Evolutionary conservation across 805 yeast species (phyloP).

Genomic region (Wickerhamomyces hampshirensis): DNA sequence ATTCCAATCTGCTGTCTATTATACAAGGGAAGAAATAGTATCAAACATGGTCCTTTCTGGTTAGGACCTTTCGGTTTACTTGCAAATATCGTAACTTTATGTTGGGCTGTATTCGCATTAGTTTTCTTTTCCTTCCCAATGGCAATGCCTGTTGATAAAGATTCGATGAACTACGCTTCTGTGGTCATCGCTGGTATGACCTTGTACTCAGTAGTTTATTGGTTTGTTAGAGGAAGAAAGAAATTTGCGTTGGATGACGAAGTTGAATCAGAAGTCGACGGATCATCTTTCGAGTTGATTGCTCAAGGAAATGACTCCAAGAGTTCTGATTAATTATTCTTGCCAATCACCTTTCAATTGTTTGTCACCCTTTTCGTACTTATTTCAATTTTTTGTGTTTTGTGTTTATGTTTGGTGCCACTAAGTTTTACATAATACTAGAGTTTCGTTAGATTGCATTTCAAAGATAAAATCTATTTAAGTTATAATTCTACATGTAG

Average conservation of each 20-base stretch:
- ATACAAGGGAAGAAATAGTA: conserved; percentile 44
- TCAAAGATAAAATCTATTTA: no score
- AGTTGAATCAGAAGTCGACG: not conserved
- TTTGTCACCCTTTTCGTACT: no score
- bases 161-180: conserved; percentile 63
- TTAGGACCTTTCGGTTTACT: conserved; percentile 49
- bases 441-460: no score
- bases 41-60: conserved; percentile 66
- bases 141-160: conserved; percentile 53
- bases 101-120: conserved; percentile 55
- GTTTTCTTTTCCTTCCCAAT: conserved; percentile 65
- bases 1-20: conserved; percentile 50
- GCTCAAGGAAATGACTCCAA: not conserved
- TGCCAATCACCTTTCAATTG: no score
- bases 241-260: conserved; percentile 26
- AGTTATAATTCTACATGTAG: no score
- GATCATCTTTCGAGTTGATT: not conserved
- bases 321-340: not conserved
- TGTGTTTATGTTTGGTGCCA: no score
- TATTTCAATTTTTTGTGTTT: no score
- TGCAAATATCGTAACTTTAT: conserved; percentile 44
- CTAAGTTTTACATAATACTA: no score
- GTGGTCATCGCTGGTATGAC: conserved; percentile 49
- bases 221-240: conserved; percentile 40
- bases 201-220: conserved; percentile 42